Evolutionary conservation across 129 eudicot genomes (phyloP).

Genomic region (Cynara cardunculus): DNA sequence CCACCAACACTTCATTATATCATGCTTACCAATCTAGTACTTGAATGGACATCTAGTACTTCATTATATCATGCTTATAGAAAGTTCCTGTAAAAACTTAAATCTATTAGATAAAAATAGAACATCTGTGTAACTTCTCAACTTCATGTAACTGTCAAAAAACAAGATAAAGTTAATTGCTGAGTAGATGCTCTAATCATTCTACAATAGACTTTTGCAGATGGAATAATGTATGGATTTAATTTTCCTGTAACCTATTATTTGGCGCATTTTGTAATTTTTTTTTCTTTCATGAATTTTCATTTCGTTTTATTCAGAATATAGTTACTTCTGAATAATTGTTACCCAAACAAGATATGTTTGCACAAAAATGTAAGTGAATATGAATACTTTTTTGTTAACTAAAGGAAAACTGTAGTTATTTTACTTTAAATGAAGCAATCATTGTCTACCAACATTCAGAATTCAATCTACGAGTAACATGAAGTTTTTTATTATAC

Average conservation of each 20-base stretch:
- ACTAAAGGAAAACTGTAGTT: not conserved
- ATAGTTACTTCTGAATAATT: not conserved
- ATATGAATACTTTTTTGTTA: not conserved
- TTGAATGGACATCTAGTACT: too few species aligned
- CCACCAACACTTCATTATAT: too few species aligned
- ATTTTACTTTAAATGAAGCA: not conserved
- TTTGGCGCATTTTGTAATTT: not conserved
- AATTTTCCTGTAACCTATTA: not conserved
- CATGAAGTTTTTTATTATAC: not conserved
- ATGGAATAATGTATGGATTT: not conserved
- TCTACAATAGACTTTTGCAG: not conserved
- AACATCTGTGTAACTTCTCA: not conserved
- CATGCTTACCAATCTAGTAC: too few species aligned
- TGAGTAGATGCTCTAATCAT: not conserved
- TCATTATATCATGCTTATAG: not conserved
- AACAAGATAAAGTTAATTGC: not conserved
- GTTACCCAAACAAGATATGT: not conserved
- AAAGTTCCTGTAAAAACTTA: not conserved
- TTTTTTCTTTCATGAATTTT: not conserved
- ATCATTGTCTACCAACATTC: not conserved
- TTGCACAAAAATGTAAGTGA: constrained; percentile 1
- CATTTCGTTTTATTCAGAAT: not conserved
- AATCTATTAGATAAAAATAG: not conserved
- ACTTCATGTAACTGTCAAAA: not conserved
- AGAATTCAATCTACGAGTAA: not conserved